phyloP scores from a whole-genome alignment of 768 basidiomycete species.

The Kwoniella newhampshirensis region DNA sequence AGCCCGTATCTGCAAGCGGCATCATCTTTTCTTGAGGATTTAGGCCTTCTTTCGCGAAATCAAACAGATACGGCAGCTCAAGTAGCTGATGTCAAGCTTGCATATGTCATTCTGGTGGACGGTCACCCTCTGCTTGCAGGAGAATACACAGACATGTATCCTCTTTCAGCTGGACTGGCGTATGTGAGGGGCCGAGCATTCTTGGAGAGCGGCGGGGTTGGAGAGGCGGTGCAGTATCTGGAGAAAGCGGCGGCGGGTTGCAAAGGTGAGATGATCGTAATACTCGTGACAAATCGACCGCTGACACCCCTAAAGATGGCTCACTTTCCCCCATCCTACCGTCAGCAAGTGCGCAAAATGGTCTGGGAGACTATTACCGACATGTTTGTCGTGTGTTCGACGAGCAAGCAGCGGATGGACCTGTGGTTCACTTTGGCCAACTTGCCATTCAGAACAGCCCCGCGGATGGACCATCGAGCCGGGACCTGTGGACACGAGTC shows the following conservation, averaged over 20 bases:
- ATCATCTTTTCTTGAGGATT: slow-evolving; percentile 66
- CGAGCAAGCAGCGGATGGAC: slow-evolving; percentile 58
- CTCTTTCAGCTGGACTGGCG: slow-evolving; percentile 69
- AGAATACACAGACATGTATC: slow-evolving; percentile 73
- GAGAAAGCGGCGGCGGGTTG: slow-evolving; percentile 66
- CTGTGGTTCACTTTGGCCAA: slow-evolving; percentile 73
- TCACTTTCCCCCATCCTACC: slow-evolving; percentile 18
- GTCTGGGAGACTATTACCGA: slow-evolving; percentile 69
- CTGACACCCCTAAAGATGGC: slow-evolving; percentile 44
- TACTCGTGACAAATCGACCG: slow-evolving; percentile 53
- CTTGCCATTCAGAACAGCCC: slow-evolving; percentile 74
- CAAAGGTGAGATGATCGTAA: slow-evolving; percentile 23
- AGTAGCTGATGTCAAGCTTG: slow-evolving; percentile 69
- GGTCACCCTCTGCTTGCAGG: slow-evolving; percentile 65
- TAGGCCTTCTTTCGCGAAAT: slow-evolving; percentile 59
- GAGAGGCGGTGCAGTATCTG: slow-evolving; percentile 70
- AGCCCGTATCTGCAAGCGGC: slow-evolving; percentile 64
- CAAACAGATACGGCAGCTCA: slow-evolving; percentile 54
- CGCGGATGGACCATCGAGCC: slow-evolving; percentile 58
- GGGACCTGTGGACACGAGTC: slow-evolving; percentile 74
- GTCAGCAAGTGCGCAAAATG: slow-evolving; percentile 11
- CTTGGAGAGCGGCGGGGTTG: slow-evolving; percentile 66
- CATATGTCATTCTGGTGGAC: slow-evolving; percentile 65
- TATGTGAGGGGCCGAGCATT: slow-evolving; percentile 72
- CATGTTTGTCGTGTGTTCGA: slow-evolving; percentile 77